Conservation (phyloP, 2,329 filamentous ascomycete species). For the Phialocephala subalpina region DNA sequence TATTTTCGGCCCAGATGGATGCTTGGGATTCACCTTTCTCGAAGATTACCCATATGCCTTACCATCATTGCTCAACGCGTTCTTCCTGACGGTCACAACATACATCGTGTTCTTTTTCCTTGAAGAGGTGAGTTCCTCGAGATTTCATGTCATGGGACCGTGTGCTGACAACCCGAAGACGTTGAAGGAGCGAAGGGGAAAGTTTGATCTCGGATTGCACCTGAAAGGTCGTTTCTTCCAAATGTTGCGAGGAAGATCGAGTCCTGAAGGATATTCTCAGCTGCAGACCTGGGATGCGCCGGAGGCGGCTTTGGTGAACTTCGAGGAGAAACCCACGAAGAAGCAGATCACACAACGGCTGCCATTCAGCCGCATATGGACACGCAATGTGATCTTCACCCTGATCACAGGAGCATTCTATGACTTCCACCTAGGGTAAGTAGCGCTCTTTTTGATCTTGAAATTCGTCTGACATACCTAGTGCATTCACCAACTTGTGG, state of each 20-base stretch:
- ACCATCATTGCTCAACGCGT: slow-evolving; percentile 48
- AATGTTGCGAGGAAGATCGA: slow-evolving; percentile 9
- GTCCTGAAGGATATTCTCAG: slow-evolving; percentile 29
- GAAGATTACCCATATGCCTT: slow-evolving; percentile 51
- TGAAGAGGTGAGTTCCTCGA: slow-evolving; percentile 26
- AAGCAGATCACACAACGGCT: slow-evolving; percentile 19
- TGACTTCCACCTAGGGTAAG: slow-evolving; percentile 34
- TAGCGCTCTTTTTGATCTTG: slow-evolving; percentile 49
- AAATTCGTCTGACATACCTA: slow-evolving; percentile 28
- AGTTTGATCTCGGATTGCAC: slow-evolving; percentile 32
- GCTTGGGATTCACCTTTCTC: slow-evolving; percentile 45
- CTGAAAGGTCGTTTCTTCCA: slow-evolving; percentile 13
- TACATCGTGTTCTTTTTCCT: slow-evolving; percentile 45
- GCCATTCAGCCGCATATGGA: slow-evolving; percentile 32
- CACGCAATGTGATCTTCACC: slow-evolving; percentile 49
- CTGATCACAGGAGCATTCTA: slow-evolving; percentile 58
- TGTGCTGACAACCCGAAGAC: slow-evolving; percentile 30
- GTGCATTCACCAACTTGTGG: slow-evolving; percentile 65
- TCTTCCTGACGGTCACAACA: slow-evolving; percentile 41
- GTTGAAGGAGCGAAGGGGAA: slow-evolving; percentile 40
- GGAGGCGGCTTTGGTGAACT: neutral
- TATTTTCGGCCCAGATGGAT: slow-evolving; percentile 45
- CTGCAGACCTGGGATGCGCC: slow-evolving; percentile 16
- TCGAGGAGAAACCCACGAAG: neutral
- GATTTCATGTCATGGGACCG: neutral